Conservation (phyloP, 148 eudicot genomes). For the Cornus suecica region DNA sequence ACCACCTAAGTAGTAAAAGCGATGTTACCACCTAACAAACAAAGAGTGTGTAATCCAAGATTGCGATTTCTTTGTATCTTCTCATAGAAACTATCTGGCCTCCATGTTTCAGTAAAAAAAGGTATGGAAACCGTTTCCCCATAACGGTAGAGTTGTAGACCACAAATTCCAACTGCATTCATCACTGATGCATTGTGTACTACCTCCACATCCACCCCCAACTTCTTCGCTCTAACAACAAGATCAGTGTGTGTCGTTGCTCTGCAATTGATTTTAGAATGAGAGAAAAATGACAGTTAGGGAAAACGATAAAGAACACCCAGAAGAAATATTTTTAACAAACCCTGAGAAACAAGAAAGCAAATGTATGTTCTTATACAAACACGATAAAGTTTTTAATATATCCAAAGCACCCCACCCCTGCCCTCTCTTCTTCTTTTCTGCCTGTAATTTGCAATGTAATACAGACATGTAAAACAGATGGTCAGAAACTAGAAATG, state of each 20-base stretch:
- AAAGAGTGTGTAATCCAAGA: constrained; percentile 86
- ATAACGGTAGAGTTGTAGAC: constrained; percentile 85
- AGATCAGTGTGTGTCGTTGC: constrained; percentile 96
- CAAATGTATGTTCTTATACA: background rate
- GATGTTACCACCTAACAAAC: constrained; percentile 66
- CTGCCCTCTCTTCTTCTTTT: background rate
- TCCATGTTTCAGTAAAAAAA: constrained; percentile 93
- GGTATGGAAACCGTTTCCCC: constrained; percentile 95
- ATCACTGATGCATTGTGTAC: constrained; percentile 90
- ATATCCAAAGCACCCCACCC: background rate
- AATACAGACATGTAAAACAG: background rate
- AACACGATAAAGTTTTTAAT: too few relatives aligned
- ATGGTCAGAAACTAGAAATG: background rate
- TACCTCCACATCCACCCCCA: constrained; percentile 72
- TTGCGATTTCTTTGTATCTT: constrained; percentile 68
- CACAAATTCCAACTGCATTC: constrained; percentile 92
- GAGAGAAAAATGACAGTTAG: constrained; percentile 1
- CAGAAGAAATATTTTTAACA: background rate
- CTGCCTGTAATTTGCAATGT: background rate
- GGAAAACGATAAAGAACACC: background rate
- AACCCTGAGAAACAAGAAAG: background rate
- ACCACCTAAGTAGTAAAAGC: background rate
- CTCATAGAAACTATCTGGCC: constrained; percentile 89
- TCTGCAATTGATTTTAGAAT: constrained; percentile 29
- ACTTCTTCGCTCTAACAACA: constrained; percentile 86